These are phyloP conservation scores for Coemansia guatemalensis DNA, from an alignment of 192 early-diverging fungal species.

Conservation along the genomic window DNA sequence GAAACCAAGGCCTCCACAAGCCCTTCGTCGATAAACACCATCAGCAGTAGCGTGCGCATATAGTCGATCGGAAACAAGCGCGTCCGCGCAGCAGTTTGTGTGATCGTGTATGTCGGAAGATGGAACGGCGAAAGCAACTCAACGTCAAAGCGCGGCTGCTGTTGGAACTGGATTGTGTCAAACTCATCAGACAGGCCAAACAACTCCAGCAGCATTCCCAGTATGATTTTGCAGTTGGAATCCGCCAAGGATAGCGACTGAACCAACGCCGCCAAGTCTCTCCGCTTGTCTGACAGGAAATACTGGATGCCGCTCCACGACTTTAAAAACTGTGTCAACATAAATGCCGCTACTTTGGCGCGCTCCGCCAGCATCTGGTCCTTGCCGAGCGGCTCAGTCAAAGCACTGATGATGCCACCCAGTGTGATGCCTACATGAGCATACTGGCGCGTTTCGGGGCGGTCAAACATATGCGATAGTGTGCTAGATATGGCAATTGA, in stretches of 20 bases:
- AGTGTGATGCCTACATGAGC: constrained; percentile 39
- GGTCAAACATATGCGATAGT: constrained; percentile 42
- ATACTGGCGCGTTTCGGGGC: constrained; percentile 31
- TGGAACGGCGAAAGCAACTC: constrained; percentile 45
- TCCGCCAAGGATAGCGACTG: constrained; percentile 42
- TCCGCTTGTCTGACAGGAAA: constrained; percentile 44
- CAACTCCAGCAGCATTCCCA: constrained; percentile 53
- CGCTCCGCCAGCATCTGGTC: constrained; percentile 44
- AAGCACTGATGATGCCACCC: constrained; percentile 42
- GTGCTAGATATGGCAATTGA: constrained; percentile 42
- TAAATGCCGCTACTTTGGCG: constrained; percentile 46
- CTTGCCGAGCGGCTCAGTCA: constrained; percentile 43
- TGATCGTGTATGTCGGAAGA: constrained; percentile 34
- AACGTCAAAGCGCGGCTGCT: constrained; percentile 51
- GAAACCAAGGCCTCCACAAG: constrained; percentile 48
- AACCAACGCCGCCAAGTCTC: constrained; percentile 29
- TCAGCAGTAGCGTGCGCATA: constrained; percentile 51
- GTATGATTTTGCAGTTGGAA: constrained; percentile 42
- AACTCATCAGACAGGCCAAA: constrained; percentile 53
- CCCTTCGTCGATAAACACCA: constrained; percentile 55
- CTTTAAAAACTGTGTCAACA: constrained; percentile 54
- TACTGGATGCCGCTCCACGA: constrained; percentile 58
- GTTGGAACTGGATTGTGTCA: constrained; percentile 51
- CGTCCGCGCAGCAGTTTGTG: constrained; percentile 31
- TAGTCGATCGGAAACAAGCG: constrained; percentile 46